Evolutionary conservation across 2,329 filamentous ascomycete species (phyloP), one percentile per base, ranked within the genome.

Genomic region (Calonectria honghensis): DNA sequence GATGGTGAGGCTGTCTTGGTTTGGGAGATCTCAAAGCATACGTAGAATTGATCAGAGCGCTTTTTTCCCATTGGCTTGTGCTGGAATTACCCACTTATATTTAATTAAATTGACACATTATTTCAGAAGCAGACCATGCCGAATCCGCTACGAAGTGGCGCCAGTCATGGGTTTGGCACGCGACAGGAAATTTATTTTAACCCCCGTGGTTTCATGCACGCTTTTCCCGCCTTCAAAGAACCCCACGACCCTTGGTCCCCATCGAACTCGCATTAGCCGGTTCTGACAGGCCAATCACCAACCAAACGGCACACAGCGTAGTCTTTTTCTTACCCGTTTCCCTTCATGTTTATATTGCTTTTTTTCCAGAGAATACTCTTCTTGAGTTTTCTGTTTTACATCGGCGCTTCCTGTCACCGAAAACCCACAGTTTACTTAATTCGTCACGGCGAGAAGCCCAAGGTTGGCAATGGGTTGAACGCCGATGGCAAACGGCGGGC

Each of bases 101-200:
- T 48, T 48, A 48, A 48, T 48, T 48, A 48, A 24, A n/a, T 48
- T 13, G n/a, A 13, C 20, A 48, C 45, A 48, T 48, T n/a, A 48
- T 24, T 48, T 11, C 20, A 11, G 45, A 7, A 48, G 41, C 20
- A 48, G 45, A 24, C 45, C 45, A 48, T 48, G 45, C 45, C 45
- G n/a, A 13, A 48, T 48, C 13, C 10, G 45, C 45, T 6, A 11
- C 3, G 6, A 9, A 13, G 45, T 48, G 45, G 45, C 45, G n/a
- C 45, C 45, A 24, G 45, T n/a, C 45, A 48, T 48, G 45, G 45
- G 45, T 48, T 48, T 48, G 45, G 45, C 45, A 48, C 45, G 45
- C 45, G 45, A 11, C 45, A 5, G 24, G 45, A 48, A 48, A 48
- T 48, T 48, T 48, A 48, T 48, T 48, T 48, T 48, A 48, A 48